These are phyloP conservation scores for Phytopythium litorale DNA, from an alignment of 352 stramenopile species.

Conservation along the genomic window DNA sequence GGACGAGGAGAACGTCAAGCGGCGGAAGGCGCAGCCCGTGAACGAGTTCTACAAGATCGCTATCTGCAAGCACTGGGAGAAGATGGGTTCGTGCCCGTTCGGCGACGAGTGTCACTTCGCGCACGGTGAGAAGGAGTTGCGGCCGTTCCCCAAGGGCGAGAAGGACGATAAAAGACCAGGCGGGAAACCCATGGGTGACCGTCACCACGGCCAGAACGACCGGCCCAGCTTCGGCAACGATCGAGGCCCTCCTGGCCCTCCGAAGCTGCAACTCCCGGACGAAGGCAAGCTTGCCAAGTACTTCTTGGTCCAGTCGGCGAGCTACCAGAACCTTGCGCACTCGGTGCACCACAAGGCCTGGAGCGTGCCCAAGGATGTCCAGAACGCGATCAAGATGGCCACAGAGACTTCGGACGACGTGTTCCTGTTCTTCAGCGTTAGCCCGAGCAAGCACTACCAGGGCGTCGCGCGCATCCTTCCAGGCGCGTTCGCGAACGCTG, in stretches of 20 bases:
- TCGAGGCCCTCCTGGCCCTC: constrained; percentile 6
- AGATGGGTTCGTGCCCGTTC: constrained; percentile 95
- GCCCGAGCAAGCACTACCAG: constrained; percentile 77
- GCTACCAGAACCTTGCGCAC: constrained; percentile 81
- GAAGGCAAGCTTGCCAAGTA: constrained; percentile 80
- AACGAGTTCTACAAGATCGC: constrained; percentile 98
- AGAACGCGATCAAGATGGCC: constrained; percentile 65
- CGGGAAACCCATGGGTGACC: background rate
- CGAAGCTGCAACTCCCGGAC: constrained; percentile 46
- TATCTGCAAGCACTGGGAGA: constrained; percentile 97
- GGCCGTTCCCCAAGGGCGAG: constrained; percentile 81
- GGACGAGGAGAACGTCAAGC: constrained; percentile 89
- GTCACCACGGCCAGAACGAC: constrained; percentile 3
- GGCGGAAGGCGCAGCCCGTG: constrained; percentile 80
- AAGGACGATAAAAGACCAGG: constrained; percentile 26
- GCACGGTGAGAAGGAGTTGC: constrained; percentile 92
- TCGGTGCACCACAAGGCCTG: constrained; percentile 75
- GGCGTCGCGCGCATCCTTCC: constrained; percentile 49
- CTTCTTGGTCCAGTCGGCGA: constrained; percentile 74
- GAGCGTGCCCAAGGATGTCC: constrained; percentile 40
- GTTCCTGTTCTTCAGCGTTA: constrained; percentile 76
- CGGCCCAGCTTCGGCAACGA: constrained; percentile 7
- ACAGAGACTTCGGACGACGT: constrained; percentile 75
- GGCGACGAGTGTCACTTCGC: constrained; percentile 97
- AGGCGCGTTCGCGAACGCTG: constrained; percentile 28